Evolutionary conservation across 495 filamentous ascomycete genomes (phyloP), one percentile per base, ranked within the genome.

Genomic region (Penicillium dipodomyicola): DNA sequence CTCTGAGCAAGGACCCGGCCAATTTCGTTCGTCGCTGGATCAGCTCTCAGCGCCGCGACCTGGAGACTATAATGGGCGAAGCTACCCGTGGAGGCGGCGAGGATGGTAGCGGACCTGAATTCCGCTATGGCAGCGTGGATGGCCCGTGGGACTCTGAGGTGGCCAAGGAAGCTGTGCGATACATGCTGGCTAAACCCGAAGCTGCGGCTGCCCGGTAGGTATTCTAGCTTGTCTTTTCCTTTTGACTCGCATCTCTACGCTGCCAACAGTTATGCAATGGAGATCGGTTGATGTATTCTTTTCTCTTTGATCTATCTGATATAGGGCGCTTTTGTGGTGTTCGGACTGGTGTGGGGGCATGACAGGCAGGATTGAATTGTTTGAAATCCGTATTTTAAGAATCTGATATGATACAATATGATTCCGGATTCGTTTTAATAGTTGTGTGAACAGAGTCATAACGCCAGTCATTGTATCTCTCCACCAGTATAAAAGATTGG

Each of bases 31-130:
- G 81, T 50, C 80, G 84, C 60, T 98, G 93, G 94, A 77, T 95
- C 54, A 87, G 84, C 63, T 89, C 84, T 7, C 94, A 98, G 78
- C 88, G 87, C 65, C 74, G 94, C 46, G 94, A 98, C 72, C 76
- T 97, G 49, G 93, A 97, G 68, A 84, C 92, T 10, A 85, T 97
- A 41, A 72, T 93, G 45, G 94, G 94, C 33, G 95, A 97, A 71
- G 84, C 83, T 4, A 79, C 79, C 41, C 77, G 86, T 25, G 85
- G 86, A 8, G 87, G 83, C 44, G 86, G 84, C 9, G 87, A 89
- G 45, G 81, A 83, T 64, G 77, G 70, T 20, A 78, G 70, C 41
- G 81, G 79, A 32, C 78, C 80, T 19, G 86, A 84, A 67, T 87
- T 84, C 70, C 75, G 77, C 44, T 70, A 79, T 37, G 84, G 84